A percentile compares a stretch with the other conserved stretches of the same genome.
These are phyloP conservation scores for Curvularia sp. DNA, from an alignment of 2,329 filamentous ascomycete genomes.

Conservation along the genomic window DNA sequence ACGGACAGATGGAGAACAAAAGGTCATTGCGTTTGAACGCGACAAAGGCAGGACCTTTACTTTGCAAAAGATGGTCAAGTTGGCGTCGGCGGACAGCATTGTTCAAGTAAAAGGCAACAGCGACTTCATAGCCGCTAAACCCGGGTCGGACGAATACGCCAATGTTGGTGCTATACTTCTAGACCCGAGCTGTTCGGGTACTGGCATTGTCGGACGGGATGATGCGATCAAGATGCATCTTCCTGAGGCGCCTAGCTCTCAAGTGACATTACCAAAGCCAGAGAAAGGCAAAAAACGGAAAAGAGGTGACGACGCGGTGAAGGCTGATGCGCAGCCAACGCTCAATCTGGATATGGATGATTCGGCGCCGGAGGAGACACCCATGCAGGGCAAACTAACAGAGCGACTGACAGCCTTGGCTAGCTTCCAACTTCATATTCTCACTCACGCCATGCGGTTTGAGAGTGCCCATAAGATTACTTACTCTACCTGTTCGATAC, in stretches of 20 bases:
- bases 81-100: slow-evolving; percentile 72
- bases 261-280: slow-evolving; percentile 31
- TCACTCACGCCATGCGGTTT: slow-evolving; percentile 85
- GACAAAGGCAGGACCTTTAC: slow-evolving; percentile 74
- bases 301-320: slow-evolving; percentile 22
- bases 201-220: slow-evolving; percentile 89
- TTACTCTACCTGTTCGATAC: slow-evolving; percentile 92
- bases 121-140: slow-evolving; percentile 82
- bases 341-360: slow-evolving; percentile 39
- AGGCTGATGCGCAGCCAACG: slow-evolving; percentile 17
- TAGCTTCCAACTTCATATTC: slow-evolving; percentile 79
- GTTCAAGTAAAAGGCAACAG: slow-evolving; percentile 75
- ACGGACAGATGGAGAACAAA: slow-evolving; percentile 41
- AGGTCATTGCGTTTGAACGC: slow-evolving; percentile 81
- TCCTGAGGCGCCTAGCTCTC: slow-evolving; percentile 36
- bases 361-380: slow-evolving; percentile 49
- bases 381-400: slow-evolving; percentile 40
- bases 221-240: slow-evolving; percentile 72
- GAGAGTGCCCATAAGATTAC: slow-evolving; percentile 71
- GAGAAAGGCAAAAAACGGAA: slow-evolving; percentile 46
- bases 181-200: slow-evolving; percentile 95
- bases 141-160: slow-evolving; percentile 65
- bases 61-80: slow-evolving; percentile 81
- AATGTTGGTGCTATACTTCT: slow-evolving; percentile 83
- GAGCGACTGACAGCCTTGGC: slow-evolving; percentile 76